Conservation (phyloP, 1,139 yeast species). For the Candida sp. region DNA sequence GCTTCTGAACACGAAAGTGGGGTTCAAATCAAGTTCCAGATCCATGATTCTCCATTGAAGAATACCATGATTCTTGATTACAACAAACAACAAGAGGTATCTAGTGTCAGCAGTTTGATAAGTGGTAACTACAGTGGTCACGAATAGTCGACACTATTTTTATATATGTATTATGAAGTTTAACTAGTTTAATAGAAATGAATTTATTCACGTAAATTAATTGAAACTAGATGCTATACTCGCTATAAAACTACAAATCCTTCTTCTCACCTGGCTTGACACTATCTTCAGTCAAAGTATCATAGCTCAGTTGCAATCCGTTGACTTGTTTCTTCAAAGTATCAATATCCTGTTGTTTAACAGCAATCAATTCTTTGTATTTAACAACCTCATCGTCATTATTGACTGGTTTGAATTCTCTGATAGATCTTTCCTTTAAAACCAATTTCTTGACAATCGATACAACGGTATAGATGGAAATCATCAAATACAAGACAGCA, state of each 20-base stretch:
- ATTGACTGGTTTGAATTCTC: slow-evolving; percentile 22
- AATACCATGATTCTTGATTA: slow-evolving; percentile 18
- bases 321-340: slow-evolving; percentile 52
- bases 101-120: slow-evolving; percentile 29
- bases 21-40: slow-evolving; percentile 59
- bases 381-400: slow-evolving; percentile 30
- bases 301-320: slow-evolving; percentile 53
- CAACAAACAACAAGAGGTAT: slow-evolving; percentile 17
- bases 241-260: background rate
- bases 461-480: slow-evolving; percentile 58
- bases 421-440: slow-evolving; percentile 47
- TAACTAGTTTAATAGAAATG: background rate
- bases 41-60: slow-evolving; percentile 24
- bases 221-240: background rate
- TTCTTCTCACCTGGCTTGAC: slow-evolving; percentile 2
- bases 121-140: slow-evolving; percentile 38
- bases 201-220: background rate
- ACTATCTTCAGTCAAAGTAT: slow-evolving; percentile 26
- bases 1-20: slow-evolving; percentile 72
- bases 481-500: slow-evolving; percentile 58
- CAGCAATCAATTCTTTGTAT: slow-evolving; percentile 38
- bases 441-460: slow-evolving; percentile 56
- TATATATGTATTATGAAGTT: background rate
- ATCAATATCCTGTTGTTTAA: slow-evolving; percentile 46
- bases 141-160: background rate